Conservation (phyloP, 441 rosid genomes). For the Hura crepitans region DNA sequence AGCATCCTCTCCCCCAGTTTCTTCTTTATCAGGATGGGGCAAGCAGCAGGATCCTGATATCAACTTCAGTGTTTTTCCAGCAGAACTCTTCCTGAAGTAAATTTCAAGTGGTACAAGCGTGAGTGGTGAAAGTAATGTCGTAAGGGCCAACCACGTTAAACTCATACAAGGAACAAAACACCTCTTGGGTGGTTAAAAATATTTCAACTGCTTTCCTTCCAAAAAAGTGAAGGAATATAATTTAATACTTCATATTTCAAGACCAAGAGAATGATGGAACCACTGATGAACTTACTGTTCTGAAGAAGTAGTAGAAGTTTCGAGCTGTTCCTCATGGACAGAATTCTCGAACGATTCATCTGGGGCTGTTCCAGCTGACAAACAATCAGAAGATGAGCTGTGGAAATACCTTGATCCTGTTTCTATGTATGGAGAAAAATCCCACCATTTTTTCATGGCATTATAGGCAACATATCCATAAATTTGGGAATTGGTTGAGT, state of each 20-base stretch:
- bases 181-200: background rate
- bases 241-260: background rate
- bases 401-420: conserved; percentile 53
- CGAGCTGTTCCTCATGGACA: conserved; percentile 47
- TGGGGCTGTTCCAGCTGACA: conserved; percentile 61
- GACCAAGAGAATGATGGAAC: background rate
- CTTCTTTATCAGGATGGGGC: conserved; percentile 95
- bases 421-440: conserved; percentile 31
- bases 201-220: background rate
- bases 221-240: background rate
- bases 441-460: conserved; percentile 50
- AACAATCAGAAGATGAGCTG: conserved; percentile 39
- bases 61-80: conserved; percentile 50
- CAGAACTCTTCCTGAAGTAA: conserved; percentile 40
- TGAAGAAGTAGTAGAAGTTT: conserved; percentile 41
- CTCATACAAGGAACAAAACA: background rate
- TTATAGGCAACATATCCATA: conserved; percentile 48
- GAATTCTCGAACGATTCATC: conserved; percentile 65
- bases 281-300: conserved; percentile 46
- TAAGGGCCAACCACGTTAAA: background rate
- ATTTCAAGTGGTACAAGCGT: conserved; percentile 10
- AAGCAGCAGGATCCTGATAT: conserved; percentile 77
- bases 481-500: conserved; percentile 36
- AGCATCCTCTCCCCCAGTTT: conserved; percentile 88
- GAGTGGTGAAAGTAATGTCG: conserved; percentile 2